Evolutionary conservation across 352 stramenopile genomes (phyloP).

Genomic region (Phytophthora pluvialis): DNA sequence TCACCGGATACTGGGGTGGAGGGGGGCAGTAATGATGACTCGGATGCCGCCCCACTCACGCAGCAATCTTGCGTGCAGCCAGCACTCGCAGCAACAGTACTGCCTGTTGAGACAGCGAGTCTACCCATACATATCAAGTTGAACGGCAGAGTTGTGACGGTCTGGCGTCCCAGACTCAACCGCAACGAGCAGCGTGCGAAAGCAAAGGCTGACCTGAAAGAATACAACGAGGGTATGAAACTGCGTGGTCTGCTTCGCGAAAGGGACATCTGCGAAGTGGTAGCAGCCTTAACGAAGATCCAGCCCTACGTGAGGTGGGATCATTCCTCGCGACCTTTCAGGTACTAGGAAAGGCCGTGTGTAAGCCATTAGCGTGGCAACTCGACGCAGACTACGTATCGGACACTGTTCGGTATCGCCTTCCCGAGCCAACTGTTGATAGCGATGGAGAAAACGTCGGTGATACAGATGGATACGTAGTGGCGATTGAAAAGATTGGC

Average conservation of each 20-base stretch:
- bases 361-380: background rate
- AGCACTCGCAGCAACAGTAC: too few relatives aligned
- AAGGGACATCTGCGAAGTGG: too few relatives aligned
- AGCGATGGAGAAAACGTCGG: background rate
- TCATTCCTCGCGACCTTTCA: too few relatives aligned
- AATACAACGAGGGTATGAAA: constrained; percentile 11
- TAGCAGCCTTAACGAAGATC: too few relatives aligned
- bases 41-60: too few relatives aligned
- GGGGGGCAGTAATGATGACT: too few relatives aligned
- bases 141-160: background rate
- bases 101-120: too few relatives aligned
- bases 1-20: too few relatives aligned
- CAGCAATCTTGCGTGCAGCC: too few relatives aligned
- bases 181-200: constrained; percentile 3
- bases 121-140: too few relatives aligned
- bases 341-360: background rate
- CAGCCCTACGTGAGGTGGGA: too few relatives aligned
- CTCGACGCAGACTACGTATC: background rate
- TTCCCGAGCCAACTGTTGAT: constrained; percentile 3
- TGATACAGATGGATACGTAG: background rate
- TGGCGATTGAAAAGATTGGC: constrained; percentile 8
- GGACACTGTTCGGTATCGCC: constrained; percentile 1
- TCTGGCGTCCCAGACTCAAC: background rate
- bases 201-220: constrained; percentile 6
- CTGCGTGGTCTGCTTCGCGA: too few relatives aligned